A percentile compares a stretch with the other conserved stretches of the same genome.
Evolutionary conservation across 2,329 filamentous ascomycete species (phyloP).

Genomic region (Fusarium robinianum): DNA sequence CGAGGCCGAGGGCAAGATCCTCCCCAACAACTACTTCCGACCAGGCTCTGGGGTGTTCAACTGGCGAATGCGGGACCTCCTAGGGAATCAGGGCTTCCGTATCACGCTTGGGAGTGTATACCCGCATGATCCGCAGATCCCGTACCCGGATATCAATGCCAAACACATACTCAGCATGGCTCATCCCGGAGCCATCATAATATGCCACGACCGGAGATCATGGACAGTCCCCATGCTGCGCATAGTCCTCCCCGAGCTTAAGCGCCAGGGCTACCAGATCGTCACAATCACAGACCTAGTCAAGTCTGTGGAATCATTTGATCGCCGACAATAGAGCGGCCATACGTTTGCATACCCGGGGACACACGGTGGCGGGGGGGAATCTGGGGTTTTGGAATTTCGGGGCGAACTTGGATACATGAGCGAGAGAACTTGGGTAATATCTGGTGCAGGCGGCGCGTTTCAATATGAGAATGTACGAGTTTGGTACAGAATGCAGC

Average conservation of each 20-base stretch:
- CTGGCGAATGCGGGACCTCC: constrained; percentile 64
- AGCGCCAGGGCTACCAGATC: constrained; percentile 68
- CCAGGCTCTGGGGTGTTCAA: constrained; percentile 87
- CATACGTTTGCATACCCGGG: no score
- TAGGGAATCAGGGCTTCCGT: constrained; percentile 66
- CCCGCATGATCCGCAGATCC: constrained; percentile 88
- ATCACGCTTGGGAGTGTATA: constrained; percentile 85
- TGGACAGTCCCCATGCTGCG: constrained; percentile 84
- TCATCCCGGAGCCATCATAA: constrained; percentile 75
- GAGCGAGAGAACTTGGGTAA: no score
- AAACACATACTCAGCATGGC: constrained; percentile 81
- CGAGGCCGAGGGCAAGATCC: constrained; percentile 46
- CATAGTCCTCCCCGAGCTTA: constrained; percentile 72
- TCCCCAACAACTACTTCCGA: constrained; percentile 71
- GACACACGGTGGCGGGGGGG: no score
- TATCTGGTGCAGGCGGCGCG: constrained; percentile 10
- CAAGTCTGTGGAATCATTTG: constrained; percentile 39
- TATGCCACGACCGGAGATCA: constrained; percentile 82
- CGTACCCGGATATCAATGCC: constrained; percentile 70
- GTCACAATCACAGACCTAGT: constrained; percentile 73
- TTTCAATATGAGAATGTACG: no score
- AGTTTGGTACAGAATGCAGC: no score
- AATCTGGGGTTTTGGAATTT: no score
- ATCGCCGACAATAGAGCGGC: background rate
- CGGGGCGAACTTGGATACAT: no score